phyloP scores from a whole-genome alignment of 352 stramenopile species.

The Phytopythium oedochilum region DNA sequence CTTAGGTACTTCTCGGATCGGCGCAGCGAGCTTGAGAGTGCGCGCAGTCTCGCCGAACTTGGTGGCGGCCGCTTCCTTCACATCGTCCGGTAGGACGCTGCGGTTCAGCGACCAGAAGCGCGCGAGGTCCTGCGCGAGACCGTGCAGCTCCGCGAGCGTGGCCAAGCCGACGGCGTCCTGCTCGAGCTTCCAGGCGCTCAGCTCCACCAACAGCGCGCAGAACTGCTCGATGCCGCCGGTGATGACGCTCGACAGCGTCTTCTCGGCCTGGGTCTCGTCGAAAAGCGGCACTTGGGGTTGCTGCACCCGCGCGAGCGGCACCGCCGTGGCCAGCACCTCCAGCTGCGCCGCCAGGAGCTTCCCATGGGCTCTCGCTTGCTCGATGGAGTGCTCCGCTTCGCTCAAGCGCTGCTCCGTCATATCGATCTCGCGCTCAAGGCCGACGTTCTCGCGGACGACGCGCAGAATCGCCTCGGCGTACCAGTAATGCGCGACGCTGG shows the following conservation, averaged over 20 bases:
- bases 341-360: not conserved
- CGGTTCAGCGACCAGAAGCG: slow-evolving; percentile 1
- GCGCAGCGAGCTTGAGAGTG: not conserved
- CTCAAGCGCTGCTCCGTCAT: not conserved
- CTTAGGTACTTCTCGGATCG: not conserved
- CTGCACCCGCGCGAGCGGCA: not conserved
- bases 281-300: too few species aligned
- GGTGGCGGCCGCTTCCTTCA: not conserved
- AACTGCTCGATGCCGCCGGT: not conserved
- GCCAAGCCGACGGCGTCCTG: not conserved
- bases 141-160: not conserved
- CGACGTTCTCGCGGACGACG: not conserved
- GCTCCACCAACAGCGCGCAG: not conserved
- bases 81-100: not conserved
- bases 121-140: not conserved
- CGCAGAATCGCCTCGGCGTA: not conserved
- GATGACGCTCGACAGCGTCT: not conserved
- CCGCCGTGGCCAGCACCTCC: not conserved
- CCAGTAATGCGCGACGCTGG: too few species aligned
- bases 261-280: not conserved
- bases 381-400: not conserved
- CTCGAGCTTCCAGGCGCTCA: not conserved
- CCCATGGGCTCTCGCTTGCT: not conserved
- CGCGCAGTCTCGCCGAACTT: not conserved
- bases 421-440: not conserved